These are phyloP conservation scores for Citrullus colocynthis DNA, from an alignment of 306 rosid species.

Conservation along the genomic window DNA sequence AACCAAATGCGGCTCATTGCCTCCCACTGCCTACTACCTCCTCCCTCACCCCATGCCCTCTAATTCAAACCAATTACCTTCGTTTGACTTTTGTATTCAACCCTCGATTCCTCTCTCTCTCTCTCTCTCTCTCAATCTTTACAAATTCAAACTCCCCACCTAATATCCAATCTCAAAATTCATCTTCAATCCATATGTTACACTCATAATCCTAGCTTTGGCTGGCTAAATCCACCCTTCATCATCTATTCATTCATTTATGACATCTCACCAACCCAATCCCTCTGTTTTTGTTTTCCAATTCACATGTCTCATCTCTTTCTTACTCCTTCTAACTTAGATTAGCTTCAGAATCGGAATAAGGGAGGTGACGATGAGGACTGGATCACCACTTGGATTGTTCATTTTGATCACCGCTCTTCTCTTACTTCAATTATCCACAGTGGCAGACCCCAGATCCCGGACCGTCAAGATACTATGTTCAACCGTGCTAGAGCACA, in stretches of 20 bases:
- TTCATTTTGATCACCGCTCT: conserved; percentile 18
- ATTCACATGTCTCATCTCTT: not conserved
- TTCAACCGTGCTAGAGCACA: conserved; percentile 39
- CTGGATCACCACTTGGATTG: conserved; percentile 5
- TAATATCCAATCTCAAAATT: not conserved
- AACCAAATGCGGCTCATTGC: not conserved
- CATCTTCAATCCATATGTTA: not conserved
- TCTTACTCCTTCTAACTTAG: not conserved
- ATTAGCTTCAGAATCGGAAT: not conserved
- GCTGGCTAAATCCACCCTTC: too few relatives aligned
- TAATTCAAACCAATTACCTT: not conserved
- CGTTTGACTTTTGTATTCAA: conserved; percentile 1
- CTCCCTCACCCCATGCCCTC: not conserved
- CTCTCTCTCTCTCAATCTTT: not conserved
- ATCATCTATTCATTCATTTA: too few relatives aligned
- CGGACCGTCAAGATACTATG: conserved; percentile 35
- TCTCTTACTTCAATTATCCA: conserved; percentile 15
- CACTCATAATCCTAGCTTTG: not conserved
- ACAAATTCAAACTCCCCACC: not conserved
- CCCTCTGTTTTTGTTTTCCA: not conserved
- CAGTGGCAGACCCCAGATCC: conserved; percentile 62
- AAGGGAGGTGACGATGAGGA: conserved; percentile 20
- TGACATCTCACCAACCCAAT: too few relatives aligned
- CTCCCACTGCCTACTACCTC: not conserved
- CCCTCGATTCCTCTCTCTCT: not conserved